Conservation (phyloP, 108 stramenopile genomes). For the Epipyxis sp. region DNA sequence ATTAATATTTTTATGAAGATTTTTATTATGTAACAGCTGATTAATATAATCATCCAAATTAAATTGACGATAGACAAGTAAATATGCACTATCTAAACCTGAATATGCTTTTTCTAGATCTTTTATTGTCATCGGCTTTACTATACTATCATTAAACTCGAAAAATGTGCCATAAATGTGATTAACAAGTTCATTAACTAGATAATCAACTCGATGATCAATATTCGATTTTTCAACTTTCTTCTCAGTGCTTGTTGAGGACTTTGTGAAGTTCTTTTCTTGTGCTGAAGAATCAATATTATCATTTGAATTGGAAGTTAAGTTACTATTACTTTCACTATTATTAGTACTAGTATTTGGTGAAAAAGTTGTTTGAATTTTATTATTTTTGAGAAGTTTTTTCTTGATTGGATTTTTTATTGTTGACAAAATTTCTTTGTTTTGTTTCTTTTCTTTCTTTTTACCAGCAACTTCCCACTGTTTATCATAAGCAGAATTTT, state of each 20-base stretch:
- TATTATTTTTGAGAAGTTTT: no score
- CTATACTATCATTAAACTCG: background rate
- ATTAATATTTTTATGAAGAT: no score
- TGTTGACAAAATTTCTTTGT: no score
- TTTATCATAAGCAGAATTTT: background rate
- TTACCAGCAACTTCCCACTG: background rate
- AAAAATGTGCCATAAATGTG: background rate
- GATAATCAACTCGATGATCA: no score
- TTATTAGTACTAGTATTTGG: no score
- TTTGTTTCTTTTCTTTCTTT: background rate
- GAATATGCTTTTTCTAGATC: background rate
- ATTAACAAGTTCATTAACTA: background rate
- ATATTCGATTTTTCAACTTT: no score
- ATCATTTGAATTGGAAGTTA: background rate
- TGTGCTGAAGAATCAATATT: background rate
- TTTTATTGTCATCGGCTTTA: background rate
- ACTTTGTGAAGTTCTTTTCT: conserved; percentile 1
- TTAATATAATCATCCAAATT: no score
- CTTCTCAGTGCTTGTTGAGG: no score
- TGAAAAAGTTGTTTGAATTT: no score
- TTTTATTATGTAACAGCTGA: no score
- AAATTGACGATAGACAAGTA: conserved; percentile 7
- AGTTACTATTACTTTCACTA: background rate
- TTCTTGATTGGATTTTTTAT: no score
- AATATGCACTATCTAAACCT: conserved; percentile 5